Evolutionary conservation across 2,329 filamentous ascomycete genomes (phyloP).

Genomic region (Ophiostoma novo-ulmi): DNA sequence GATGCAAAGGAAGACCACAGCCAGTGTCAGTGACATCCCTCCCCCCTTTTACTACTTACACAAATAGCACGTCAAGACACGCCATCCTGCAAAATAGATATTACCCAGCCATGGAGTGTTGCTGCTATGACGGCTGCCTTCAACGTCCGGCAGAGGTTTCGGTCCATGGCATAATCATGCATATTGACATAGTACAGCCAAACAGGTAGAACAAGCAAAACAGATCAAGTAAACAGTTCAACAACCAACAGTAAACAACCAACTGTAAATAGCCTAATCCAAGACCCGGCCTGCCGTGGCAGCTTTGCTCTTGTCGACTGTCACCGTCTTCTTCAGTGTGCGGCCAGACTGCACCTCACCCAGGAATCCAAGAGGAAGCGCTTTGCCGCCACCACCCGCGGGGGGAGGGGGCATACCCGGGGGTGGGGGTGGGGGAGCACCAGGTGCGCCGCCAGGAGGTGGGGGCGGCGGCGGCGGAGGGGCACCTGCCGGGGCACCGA

Average conservation of each 20-base stretch:
- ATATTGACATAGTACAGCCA: not conserved
- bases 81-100: not conserved
- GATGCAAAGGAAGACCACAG: not conserved
- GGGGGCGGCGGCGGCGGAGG: constrained; percentile 39
- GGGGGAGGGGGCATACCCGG: constrained; percentile 35
- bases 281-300: constrained; percentile 71
- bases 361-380: constrained; percentile 60
- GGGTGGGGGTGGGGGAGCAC: constrained; percentile 42
- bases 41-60: not conserved
- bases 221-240: not conserved
- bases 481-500: constrained; percentile 26
- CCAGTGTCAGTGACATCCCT: not conserved
- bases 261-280: constrained; percentile 36
- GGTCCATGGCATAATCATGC: not conserved
- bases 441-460: constrained; percentile 34
- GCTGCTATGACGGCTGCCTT: not conserved
- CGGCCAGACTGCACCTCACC: constrained; percentile 78
- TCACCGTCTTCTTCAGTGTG: constrained; percentile 78
- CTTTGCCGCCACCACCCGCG: constrained; percentile 35
- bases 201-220: too few relatives aligned
- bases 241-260: not conserved
- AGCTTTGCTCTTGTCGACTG: constrained; percentile 75
- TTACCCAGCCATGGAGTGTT: not conserved
- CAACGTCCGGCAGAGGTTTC: not conserved
- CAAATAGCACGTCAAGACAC: not conserved